phyloP scores from a whole-genome alignment of 176 grass and related monocot species.

The Bolboschoenus planiculmis region DNA sequence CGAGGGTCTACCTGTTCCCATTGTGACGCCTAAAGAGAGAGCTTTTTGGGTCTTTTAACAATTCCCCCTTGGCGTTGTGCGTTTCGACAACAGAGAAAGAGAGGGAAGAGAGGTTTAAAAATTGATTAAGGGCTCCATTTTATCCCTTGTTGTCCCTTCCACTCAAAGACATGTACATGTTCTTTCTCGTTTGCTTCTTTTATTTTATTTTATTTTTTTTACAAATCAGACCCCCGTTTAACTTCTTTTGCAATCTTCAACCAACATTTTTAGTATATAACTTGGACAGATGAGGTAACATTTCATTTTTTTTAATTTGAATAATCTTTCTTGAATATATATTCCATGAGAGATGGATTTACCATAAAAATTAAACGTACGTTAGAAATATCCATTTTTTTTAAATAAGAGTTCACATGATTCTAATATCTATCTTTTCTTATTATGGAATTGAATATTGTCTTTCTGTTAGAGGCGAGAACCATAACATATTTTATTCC shows the following conservation, averaged over 20 bases:
- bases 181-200: conserved; percentile 34
- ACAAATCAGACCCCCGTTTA: background rate
- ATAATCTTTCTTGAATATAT: too few species aligned
- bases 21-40: conserved; percentile 9
- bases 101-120: conserved; percentile 6
- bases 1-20: conserved; percentile 22
- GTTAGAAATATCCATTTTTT: too few species aligned
- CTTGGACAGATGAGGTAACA: too few species aligned
- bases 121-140: conserved; percentile 25
- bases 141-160: conserved; percentile 50
- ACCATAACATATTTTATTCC: too few species aligned
- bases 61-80: background rate
- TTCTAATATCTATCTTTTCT: background rate
- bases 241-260: background rate
- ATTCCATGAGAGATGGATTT: too few species aligned
- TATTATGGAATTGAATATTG: too few species aligned
- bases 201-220: conserved; percentile 25
- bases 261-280: background rate
- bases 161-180: conserved; percentile 55
- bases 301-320: too few species aligned
- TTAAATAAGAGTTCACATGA: background rate
- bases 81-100: conserved; percentile 10
- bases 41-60: conserved; percentile 1
- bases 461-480: too few species aligned
- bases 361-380: too few species aligned